These are phyloP conservation scores for Chamaenerion angustifolium DNA, from an alignment of 345 rosid species.

Conservation along the genomic window DNA sequence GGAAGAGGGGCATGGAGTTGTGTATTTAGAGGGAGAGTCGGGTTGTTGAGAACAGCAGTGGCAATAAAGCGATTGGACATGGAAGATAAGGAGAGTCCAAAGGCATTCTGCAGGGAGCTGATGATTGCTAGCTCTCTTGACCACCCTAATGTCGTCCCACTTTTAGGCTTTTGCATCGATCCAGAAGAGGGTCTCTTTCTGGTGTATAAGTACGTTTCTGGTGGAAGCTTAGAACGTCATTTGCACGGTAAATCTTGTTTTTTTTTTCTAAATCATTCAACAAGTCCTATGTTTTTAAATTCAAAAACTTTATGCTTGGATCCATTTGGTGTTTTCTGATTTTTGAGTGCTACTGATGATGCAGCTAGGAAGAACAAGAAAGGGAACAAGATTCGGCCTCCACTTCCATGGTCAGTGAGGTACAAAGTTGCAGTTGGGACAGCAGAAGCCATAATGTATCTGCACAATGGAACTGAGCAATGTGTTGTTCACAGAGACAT, in stretches of 20 bases:
- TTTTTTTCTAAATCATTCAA: neutral
- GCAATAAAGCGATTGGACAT: constrained; percentile 78
- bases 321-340: neutral
- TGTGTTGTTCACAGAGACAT: constrained; percentile 94
- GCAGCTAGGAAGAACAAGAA: constrained; percentile 64
- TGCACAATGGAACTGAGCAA: constrained; percentile 75
- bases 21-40: constrained; percentile 79
- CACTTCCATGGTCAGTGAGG: constrained; percentile 64
- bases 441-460: constrained; percentile 63
- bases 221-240: constrained; percentile 76
- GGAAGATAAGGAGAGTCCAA: constrained; percentile 77
- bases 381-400: constrained; percentile 23
- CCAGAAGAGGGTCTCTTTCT: constrained; percentile 79
- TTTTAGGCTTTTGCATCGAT: constrained; percentile 82
- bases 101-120: constrained; percentile 88
- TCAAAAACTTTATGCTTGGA: too few relatives aligned
- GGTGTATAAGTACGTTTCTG: constrained; percentile 83
- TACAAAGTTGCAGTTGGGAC: constrained; percentile 72
- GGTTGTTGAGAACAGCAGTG: constrained; percentile 51
- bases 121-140: constrained; percentile 94
- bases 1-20: constrained; percentile 94
- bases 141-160: constrained; percentile 56
- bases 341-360: neutral
- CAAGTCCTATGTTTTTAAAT: neutral
- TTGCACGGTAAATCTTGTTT: constrained; percentile 38